phyloP scores from a whole-genome alignment of 495 filamentous ascomycete species.

The Podospora australis region DNA sequence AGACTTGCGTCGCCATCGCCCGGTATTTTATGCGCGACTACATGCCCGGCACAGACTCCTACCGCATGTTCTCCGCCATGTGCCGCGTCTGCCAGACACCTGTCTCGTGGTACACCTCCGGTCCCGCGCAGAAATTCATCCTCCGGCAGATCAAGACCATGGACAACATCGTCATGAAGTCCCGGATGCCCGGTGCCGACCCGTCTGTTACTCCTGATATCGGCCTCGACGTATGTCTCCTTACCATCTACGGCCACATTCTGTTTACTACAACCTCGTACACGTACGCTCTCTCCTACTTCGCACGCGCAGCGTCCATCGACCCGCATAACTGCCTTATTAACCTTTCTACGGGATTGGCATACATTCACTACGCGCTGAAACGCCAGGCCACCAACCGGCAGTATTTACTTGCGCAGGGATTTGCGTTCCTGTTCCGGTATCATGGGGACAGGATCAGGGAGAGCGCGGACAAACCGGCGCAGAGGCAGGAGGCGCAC shows the following conservation, averaged over 20 bases:
- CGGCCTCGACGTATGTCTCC: constrained; percentile 53
- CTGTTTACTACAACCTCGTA: constrained; percentile 73
- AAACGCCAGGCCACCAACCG: constrained; percentile 86
- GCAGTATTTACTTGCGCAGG: constrained; percentile 79
- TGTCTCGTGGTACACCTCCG: constrained; percentile 52
- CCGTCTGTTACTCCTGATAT: constrained; percentile 17
- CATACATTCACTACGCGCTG: constrained; percentile 77
- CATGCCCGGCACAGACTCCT: constrained; percentile 77
- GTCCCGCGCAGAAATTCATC: constrained; percentile 75
- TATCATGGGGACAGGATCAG: constrained; percentile 57
- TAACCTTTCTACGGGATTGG: constrained; percentile 64
- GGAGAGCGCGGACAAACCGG: constrained; percentile 26
- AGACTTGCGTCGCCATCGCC: constrained; percentile 57
- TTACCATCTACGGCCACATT: constrained; percentile 85
- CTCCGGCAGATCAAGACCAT: constrained; percentile 85
- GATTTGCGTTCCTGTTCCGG: constrained; percentile 67
- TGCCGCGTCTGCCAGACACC: constrained; percentile 57
- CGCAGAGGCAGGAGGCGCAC: constrained; percentile 72
- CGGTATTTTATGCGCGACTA: constrained; percentile 85
- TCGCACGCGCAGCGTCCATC: constrained; percentile 75
- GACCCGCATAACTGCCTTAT: constrained; percentile 70
- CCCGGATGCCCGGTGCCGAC: neutral
- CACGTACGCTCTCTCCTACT: constrained; percentile 78
- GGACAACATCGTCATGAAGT: constrained; percentile 46
- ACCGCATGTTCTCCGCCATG: constrained; percentile 69